Evolutionary conservation across 169 alveolate species (phyloP).

Genomic region (Plasmodium ovale): DNA sequence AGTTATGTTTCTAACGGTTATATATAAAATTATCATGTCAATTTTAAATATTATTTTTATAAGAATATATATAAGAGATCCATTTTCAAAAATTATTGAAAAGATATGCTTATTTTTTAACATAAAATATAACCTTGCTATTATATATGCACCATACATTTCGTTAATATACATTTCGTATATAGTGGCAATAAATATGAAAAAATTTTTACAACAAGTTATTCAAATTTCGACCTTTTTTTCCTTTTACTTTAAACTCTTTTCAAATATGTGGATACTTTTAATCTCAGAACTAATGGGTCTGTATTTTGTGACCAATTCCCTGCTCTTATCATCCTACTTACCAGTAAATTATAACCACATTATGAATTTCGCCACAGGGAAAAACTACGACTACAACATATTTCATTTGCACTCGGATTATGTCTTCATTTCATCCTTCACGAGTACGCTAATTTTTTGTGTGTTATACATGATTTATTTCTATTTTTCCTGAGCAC

Average conservation of each 20-base stretch:
- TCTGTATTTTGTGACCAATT: slow-evolving; percentile 61
- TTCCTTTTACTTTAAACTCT: slow-evolving; percentile 62
- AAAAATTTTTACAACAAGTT: slow-evolving; percentile 63
- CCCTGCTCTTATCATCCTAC: slow-evolving; percentile 64
- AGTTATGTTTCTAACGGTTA: slow-evolving; percentile 55
- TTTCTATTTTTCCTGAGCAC: slow-evolving; percentile 39
- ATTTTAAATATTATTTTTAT: slow-evolving; percentile 52
- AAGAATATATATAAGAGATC: slow-evolving; percentile 67
- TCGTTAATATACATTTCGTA: slow-evolving; percentile 59
- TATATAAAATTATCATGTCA: slow-evolving; percentile 67
- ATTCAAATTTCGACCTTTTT: slow-evolving; percentile 61
- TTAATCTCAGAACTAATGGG: slow-evolving; percentile 71
- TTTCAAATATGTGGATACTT: slow-evolving; percentile 69
- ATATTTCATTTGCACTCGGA: slow-evolving; percentile 68
- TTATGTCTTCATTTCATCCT: slow-evolving; percentile 59
- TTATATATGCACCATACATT: slow-evolving; percentile 71
- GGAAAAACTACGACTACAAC: slow-evolving; percentile 64
- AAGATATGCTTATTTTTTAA: slow-evolving; percentile 60
- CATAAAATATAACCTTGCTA: slow-evolving; percentile 55
- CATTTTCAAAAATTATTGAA: slow-evolving; percentile 67
- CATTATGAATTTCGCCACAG: slow-evolving; percentile 48
- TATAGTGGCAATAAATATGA: slow-evolving; percentile 70
- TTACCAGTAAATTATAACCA: slow-evolving; percentile 67
- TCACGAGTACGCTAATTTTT: slow-evolving; percentile 33
- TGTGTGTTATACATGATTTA: slow-evolving; percentile 51